Conservation (phyloP, 306 rosid species). For the Trifolium dubium region DNA sequence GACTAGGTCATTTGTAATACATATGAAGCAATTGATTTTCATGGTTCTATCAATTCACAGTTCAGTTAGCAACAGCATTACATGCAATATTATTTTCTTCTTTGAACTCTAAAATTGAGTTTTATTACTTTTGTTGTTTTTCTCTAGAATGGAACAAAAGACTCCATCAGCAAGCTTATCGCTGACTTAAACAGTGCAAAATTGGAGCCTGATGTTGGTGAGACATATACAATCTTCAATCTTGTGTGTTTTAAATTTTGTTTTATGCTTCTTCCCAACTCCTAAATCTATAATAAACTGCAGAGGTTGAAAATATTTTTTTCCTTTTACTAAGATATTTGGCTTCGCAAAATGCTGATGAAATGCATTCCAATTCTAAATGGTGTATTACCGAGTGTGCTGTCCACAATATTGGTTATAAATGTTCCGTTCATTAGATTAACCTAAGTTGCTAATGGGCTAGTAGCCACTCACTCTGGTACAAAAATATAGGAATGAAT, state of each 20-base stretch:
- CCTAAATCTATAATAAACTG: conserved; percentile 22
- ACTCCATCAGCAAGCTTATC: conserved; percentile 88
- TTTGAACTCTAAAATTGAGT: conserved; percentile 26
- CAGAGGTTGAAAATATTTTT: conserved; percentile 6
- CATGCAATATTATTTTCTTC: conserved; percentile 14
- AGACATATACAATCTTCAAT: conserved; percentile 45
- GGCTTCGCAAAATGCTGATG: conserved; percentile 3
- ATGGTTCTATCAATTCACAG: conserved; percentile 8
- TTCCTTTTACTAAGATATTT: conserved; percentile 3
- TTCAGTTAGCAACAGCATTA: conserved; percentile 9
- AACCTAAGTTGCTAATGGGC: conserved; percentile 21
- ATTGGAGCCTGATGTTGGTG: conserved; percentile 97
- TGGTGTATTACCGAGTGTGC: conserved; percentile 20
- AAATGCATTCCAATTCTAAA: conserved; percentile 1
- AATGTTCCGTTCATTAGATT: conserved; percentile 27
- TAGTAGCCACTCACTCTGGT: conserved; percentile 26
- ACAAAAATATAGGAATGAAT: not conserved
- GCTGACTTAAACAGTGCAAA: conserved; percentile 82
- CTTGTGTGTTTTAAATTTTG: not conserved
- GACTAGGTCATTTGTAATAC: conserved; percentile 1
- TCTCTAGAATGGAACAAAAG: conserved; percentile 89
- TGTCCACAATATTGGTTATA: conserved; percentile 12
- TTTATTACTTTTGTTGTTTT: not conserved
- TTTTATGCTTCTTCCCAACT: conserved; percentile 26
- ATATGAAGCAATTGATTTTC: conserved; percentile 19